Evolutionary conservation across 441 rosid genomes (phyloP).

Genomic region (Adansonia gregorii): DNA sequence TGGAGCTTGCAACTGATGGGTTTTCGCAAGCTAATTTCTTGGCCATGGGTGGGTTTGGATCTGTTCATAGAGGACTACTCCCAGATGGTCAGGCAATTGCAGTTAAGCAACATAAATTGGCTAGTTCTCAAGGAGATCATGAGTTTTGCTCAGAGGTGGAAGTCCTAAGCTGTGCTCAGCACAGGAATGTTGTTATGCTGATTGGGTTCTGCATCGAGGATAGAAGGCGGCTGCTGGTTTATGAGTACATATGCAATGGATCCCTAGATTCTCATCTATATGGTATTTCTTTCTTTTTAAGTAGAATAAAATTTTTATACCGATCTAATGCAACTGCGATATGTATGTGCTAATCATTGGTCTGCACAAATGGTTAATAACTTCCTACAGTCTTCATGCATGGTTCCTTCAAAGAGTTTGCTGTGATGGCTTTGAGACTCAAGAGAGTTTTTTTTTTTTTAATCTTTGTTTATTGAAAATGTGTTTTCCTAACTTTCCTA

Average conservation of each 20-base stretch:
- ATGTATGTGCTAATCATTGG: neutral
- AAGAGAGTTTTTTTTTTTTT: neutral
- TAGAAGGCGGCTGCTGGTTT: constrained; percentile 88
- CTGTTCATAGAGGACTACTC: constrained; percentile 91
- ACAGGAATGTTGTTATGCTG: constrained; percentile 95
- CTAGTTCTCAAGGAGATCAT: constrained; percentile 97
- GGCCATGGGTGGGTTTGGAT: constrained; percentile 99
- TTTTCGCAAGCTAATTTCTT: constrained; percentile 93
- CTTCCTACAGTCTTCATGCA: neutral
- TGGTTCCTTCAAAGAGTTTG: neutral
- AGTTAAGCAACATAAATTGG: constrained; percentile 93
- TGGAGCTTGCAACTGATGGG: constrained; percentile 95
- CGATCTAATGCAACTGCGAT: neutral
- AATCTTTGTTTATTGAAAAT: neutral
- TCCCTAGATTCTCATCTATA: constrained; percentile 94
- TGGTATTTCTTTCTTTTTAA: constrained; percentile 49
- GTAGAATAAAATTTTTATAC: neutral
- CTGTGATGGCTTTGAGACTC: constrained; percentile 9
- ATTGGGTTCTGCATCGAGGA: constrained; percentile 97
- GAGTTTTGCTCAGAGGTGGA: constrained; percentile 99
- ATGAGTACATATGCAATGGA: constrained; percentile 96
- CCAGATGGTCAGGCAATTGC: constrained; percentile 97
- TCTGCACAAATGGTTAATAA: neutral
- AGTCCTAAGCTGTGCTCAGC: constrained; percentile 99
- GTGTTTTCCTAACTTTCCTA: neutral